Base-by-base conservation (phyloP, 495 filamentous ascomycete species). In the Penicillium roqueforti region DNA sequence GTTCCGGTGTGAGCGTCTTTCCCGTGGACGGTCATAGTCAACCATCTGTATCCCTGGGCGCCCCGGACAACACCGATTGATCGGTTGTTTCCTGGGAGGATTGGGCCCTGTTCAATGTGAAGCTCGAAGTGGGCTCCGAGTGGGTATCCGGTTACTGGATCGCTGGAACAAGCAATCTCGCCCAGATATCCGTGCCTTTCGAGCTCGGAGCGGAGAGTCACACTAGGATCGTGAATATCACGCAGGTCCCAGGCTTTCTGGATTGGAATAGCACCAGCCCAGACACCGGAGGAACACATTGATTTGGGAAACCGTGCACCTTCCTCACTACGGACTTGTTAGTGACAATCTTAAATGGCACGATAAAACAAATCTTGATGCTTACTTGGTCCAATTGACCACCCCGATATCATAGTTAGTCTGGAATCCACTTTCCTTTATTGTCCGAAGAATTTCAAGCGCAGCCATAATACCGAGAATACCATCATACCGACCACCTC, bases 91-190 rank as follows among this genome's bases (percentile, higher is more conserved):
- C 69, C 68, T 40, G 84, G 81, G 3, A 92, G 79, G 23, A 85
- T 80, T 4, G 86, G 85, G 0, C 87, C 87, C 70, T 92, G 87
- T 59, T 92, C 88, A 51, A 92, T 91, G 58, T 91, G 87, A 11
- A 89, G 74, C 60, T 91, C 87, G 66, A 91, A 90, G 60, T 91
- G 86, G 3, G 87, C 87, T 9, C 78, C 86, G 52, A 91, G 79
- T 0, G 63, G 66, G 36, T 57, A 65, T 6, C 62, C 67, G 1
- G 48, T 50, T 4, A 47, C 22, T 1, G 74, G 65, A 55, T 75
- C 65, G 57, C 80, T 70, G 38, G 62, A 65, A 26, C 67, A 71
- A 18, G 60, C 25, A 14, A 75, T 70, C 0, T 68, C 51, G 6
- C 86, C 87, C 1, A 87, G 71, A 58, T 87, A 90, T 4, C 85